Conservation (phyloP, 148 eudicot species). For the Diospyros lotus region DNA sequence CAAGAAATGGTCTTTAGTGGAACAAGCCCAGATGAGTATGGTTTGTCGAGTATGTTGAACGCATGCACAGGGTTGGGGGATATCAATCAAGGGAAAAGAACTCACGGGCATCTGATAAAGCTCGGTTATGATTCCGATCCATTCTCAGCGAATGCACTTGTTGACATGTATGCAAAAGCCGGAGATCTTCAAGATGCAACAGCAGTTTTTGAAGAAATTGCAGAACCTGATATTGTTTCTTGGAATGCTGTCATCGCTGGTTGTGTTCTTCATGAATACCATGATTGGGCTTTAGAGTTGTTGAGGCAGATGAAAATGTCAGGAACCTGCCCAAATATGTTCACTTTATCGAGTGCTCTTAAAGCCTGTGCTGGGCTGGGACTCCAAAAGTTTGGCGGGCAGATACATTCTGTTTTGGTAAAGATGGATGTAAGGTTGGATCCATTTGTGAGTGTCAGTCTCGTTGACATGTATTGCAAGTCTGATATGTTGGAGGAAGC, state of each 20-base stretch:
- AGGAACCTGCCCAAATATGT: constrained; percentile 52
- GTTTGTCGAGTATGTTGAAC: constrained; percentile 50
- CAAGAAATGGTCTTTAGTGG: constrained; percentile 42
- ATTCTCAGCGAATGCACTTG: constrained; percentile 52
- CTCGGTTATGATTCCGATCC: constrained; percentile 48
- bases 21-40: constrained; percentile 41
- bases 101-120: constrained; percentile 22
- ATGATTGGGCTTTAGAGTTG: constrained; percentile 54
- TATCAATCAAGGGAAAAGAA: constrained; percentile 12
- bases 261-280: constrained; percentile 56
- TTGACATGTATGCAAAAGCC: constrained; percentile 55
- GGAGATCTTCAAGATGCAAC: constrained; percentile 32
- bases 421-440: constrained; percentile 53
- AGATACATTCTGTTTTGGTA: constrained; percentile 56
- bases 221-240: constrained; percentile 44
- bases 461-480: constrained; percentile 74
- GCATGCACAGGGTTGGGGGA: constrained; percentile 42
- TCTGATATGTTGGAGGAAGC: constrained; percentile 53
- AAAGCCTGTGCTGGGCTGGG: constrained; percentile 70
- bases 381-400: constrained; percentile 46
- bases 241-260: constrained; percentile 63
- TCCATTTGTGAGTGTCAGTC: constrained; percentile 49
- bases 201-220: constrained; percentile 31
- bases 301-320: constrained; percentile 49
- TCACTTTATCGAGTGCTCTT: constrained; percentile 34